phyloP scores from a whole-genome alignment of 2,329 filamentous ascomycete species.

The Fusarium transvaalense region DNA sequence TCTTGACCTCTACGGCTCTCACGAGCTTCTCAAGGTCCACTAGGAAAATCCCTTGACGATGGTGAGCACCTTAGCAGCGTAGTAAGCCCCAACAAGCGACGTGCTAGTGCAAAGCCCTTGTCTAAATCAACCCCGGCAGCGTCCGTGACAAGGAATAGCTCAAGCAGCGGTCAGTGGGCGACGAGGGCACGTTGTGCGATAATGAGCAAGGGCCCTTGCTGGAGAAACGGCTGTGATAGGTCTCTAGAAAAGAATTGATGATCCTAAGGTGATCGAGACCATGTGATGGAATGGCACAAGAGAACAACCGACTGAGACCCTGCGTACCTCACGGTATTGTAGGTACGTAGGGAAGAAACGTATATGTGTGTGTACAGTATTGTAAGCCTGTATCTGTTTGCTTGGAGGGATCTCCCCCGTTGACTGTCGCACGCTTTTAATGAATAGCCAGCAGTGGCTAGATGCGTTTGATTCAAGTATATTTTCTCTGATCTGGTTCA shows the following conservation, averaged over 20 bases:
- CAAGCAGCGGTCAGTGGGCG: constrained; percentile 49
- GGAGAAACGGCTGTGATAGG: constrained; percentile 26
- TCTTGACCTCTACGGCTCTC: constrained; percentile 31
- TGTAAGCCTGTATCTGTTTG: constrained; percentile 13
- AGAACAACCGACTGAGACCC: constrained; percentile 34
- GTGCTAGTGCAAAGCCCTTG: constrained; percentile 44
- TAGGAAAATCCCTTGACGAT: constrained; percentile 22
- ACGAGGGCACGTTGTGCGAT: constrained; percentile 37
- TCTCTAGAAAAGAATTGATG: constrained; percentile 25
- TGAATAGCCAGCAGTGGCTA: constrained; percentile 9
- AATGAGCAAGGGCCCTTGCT: constrained; percentile 34
- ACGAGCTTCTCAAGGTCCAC: constrained; percentile 32
- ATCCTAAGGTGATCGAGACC: constrained; percentile 39
- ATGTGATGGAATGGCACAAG: constrained; percentile 41
- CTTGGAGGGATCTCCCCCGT: constrained; percentile 5
- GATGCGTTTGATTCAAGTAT: constrained; percentile 7
- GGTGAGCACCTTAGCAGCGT: constrained; percentile 12
- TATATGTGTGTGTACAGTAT: constrained; percentile 11
- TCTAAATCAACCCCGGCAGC: constrained; percentile 44
- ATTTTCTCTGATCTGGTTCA: constrained; percentile 22
- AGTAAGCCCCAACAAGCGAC: constrained; percentile 39
- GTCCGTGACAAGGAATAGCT: constrained; percentile 43
- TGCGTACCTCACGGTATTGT: constrained; percentile 20
- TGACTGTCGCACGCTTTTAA: constrained; percentile 2
- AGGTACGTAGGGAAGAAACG: neutral